Evolutionary conservation across 2,329 filamentous ascomycete species (phyloP), one percentile per base, ranked within the genome.

Genomic region (Hymenoscyphus albidus): DNA sequence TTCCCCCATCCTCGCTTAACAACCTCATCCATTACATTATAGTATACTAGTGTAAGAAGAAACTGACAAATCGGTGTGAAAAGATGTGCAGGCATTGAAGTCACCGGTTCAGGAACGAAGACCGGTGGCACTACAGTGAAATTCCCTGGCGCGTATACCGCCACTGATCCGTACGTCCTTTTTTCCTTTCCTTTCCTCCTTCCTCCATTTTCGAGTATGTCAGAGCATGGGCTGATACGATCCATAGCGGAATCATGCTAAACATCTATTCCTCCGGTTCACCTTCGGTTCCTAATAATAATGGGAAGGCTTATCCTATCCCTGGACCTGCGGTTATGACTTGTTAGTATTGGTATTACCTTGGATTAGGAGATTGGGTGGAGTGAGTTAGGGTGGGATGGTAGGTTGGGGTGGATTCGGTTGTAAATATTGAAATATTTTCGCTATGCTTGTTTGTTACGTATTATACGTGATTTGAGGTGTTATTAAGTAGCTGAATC

Each of bases 121-220:
- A 75, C 75, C 4, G 80, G 81, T 0, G 64, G 74, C 27, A 72
- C 75, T 18, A 67, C 62, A 5, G 80, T 81, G 32, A 77, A 77
- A 63, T 80, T 83, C 68, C 82, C 81, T 0, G 81, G 81, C 14
- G 77, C 80, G 1, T 84, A 83, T 74, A 78, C 74, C 35, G 73
- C 78, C 2, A 77, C 68, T 61, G 80, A 83, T 72, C 78, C 80
- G 6, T 80, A 79, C 14, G 9, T 55, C 9, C 9, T 22, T 13
- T 51, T 42, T 12, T n/a, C n/a, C n/a, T n/a, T n/a, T n/a, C n/a
- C n/a, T n/a, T n/a, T n/a, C n/a, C n/a, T n/a, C n/a, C n/a, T n/a
- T n/a, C n/a, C n/a, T n/a, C n/a, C n/a, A n/a, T n/a, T n/a, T n/a
- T n/a, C n/a, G n/a, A n/a, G n/a, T n/a, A 16, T 48, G 14, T 18